Evolutionary conservation across 768 basidiomycete genomes (phyloP).

Genomic region (Rhodotorula graminis): DNA sequence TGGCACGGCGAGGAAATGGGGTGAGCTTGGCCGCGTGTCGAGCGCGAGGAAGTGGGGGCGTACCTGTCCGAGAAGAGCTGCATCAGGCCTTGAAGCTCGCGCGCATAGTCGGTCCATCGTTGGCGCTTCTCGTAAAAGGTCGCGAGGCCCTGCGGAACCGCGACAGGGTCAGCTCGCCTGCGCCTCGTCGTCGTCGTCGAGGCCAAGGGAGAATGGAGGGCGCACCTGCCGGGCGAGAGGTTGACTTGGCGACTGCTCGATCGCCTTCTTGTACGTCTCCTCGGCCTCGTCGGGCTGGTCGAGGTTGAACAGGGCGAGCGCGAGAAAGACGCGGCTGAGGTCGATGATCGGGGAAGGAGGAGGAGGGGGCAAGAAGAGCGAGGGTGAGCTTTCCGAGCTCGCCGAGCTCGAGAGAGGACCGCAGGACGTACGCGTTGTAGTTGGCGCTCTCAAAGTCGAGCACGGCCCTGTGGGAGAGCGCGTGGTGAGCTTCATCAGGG

Average conservation of each 20-base stretch:
- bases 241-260: constrained; percentile 62
- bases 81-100: constrained; percentile 58
- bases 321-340: constrained; percentile 75
- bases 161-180: neutral
- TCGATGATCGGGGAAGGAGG: neutral
- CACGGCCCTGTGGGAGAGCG: constrained; percentile 29
- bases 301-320: constrained; percentile 70
- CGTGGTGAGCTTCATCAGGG: constrained; percentile 44
- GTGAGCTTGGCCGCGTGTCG: neutral
- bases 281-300: constrained; percentile 70
- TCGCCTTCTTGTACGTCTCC: constrained; percentile 77
- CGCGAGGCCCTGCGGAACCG: constrained; percentile 58
- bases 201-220: neutral
- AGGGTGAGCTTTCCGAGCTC: neutral
- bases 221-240: constrained; percentile 54
- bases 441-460: constrained; percentile 62
- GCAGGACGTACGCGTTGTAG: constrained; percentile 69
- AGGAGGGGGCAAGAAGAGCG: neutral
- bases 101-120: constrained; percentile 59
- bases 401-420: neutral
- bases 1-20: no score
- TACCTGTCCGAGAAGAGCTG: constrained; percentile 60
- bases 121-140: constrained; percentile 65
- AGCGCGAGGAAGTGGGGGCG: constrained; percentile 36
- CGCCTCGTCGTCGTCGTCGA: neutral